Base-by-base conservation (phyloP, 768 basidiomycete genomes). In the Rhizopogon sp. region DNA sequence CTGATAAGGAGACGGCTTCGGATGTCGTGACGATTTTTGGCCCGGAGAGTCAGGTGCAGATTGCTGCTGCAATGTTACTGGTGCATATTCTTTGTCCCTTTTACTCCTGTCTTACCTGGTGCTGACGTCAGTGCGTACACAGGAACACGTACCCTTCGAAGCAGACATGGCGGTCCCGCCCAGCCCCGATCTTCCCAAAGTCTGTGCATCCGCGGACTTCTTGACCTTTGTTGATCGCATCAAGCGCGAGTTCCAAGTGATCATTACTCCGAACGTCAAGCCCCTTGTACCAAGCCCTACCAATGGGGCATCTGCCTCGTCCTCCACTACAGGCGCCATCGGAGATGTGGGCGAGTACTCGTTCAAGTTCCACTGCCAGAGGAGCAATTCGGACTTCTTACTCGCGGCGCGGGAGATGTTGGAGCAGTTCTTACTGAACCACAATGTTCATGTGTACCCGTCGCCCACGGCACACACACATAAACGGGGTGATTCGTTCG, bases 101-200 rank as follows among this genome's bases (percentile, higher is more conserved):
- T 14, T 29, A 14, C 7, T 20, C 20, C 41, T 42, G 31, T 8
- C 6, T 7, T 17, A 5, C 25, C 14, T 7, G 31, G 40, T 28
- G 6, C 10, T 57, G 25, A 50, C 28, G n/a, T 39, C 29, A 6
- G 43, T 52, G 58, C 51, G 45, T 52, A 58, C 50, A 16, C 22
- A 96, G 93, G 93, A 97, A 66, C 93, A 96, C 64, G 92, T 98
- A 56, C 94, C 93, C 3, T 96, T 96, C 65, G 94, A 98, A 69
- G 94, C 93, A 13, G 93, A 96, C 61, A 89, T 96, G 83, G 83
- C 87, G 41, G 85, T 98, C 22, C 94, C 94, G 5, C 87, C 90
- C 9, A 87, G 83, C 61, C 71, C 82, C 11, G 94, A 97, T 54
- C 77, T 98, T 35, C 80, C 87, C 13, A 79, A 83, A 33, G 75